These are phyloP conservation scores for Drechslerella coelobrocha DNA, from an alignment of 2,329 filamentous ascomycete genomes.

Conservation along the genomic window DNA sequence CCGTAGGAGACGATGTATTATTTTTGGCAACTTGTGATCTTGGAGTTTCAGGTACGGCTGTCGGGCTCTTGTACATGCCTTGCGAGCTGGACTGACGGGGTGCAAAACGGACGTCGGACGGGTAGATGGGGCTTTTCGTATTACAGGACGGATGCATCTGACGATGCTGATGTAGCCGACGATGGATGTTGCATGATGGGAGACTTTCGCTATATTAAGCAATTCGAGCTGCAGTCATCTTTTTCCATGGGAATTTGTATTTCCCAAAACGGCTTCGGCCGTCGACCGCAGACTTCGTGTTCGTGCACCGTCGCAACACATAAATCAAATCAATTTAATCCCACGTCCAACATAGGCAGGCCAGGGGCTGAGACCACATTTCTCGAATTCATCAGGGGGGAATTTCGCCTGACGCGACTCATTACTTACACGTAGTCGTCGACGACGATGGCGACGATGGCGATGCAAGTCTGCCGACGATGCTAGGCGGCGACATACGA, in stretches of 20 bases:
- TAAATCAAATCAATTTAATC: no score
- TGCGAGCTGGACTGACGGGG: no score
- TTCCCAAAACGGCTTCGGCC: neutral
- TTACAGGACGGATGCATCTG: constrained; percentile 19
- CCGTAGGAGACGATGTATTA: neutral
- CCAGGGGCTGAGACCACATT: constrained; percentile 30
- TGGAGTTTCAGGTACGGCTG: constrained; percentile 49
- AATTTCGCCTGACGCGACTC: neutral
- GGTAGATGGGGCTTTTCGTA: neutral
- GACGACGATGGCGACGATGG: neutral
- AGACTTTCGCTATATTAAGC: no score
- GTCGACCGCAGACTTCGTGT: neutral
- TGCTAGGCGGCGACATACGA: neutral
- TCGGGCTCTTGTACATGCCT: neutral
- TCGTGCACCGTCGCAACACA: constrained; percentile 36
- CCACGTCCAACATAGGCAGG: neutral
- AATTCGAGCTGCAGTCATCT: no score
- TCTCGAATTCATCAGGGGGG: neutral
- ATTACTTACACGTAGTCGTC: neutral
- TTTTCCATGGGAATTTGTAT: no score
- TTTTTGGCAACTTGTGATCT: constrained; percentile 22
- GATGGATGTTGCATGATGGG: no score
- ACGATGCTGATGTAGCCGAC: neutral
- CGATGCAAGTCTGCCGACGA: neutral
- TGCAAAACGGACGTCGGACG: no score